phyloP scores from a whole-genome alignment of 371 early-diverging fungal genomes.

The Polyrhizophydium stewartii region DNA sequence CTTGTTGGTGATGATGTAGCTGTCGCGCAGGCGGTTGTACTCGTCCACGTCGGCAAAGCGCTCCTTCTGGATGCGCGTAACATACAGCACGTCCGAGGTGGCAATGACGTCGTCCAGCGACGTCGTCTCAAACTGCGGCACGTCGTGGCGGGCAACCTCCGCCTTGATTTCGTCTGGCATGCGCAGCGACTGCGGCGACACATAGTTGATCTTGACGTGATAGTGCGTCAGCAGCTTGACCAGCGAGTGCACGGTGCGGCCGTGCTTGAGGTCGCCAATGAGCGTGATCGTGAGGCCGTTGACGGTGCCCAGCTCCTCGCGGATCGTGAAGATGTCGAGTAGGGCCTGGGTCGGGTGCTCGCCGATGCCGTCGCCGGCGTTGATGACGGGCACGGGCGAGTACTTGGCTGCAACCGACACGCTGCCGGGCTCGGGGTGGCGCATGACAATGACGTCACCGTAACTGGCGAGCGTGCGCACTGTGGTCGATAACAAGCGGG shows the following conservation, averaged over 20 bases:
- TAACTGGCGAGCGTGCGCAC: conserved; percentile 91
- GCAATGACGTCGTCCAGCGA: conserved; percentile 77
- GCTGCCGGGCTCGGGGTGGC: conserved; percentile 90
- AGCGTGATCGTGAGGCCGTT: conserved; percentile 92
- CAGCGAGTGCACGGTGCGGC: conserved; percentile 95
- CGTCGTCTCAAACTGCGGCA: conserved; percentile 63
- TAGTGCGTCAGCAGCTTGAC: conserved; percentile 82
- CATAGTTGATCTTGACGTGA: conserved; percentile 92
- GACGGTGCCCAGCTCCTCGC: conserved; percentile 84
- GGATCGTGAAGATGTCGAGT: conserved; percentile 91
- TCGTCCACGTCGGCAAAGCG: conserved; percentile 75
- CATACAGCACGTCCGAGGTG: conserved; percentile 92
- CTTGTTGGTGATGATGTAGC: conserved; percentile 84
- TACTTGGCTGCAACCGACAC: conserved; percentile 80
- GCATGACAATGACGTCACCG: conserved; percentile 85
- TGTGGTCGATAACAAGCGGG: neutral
- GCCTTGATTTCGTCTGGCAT: conserved; percentile 87
- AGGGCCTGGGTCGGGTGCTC: conserved; percentile 98
- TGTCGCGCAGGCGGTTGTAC: conserved; percentile 72
- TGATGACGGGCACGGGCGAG: conserved; percentile 85
- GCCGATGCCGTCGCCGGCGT: conserved; percentile 95
- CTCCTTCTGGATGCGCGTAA: conserved; percentile 96
- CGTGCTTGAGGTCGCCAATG: conserved; percentile 95
- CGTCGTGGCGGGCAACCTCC: conserved; percentile 62
- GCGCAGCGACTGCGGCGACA: conserved; percentile 72